Percentiles rank a stretch among this genome's conserved stretches.
phyloP scores from a whole-genome alignment of 768 basidiomycete species.

The Trametes cubensis region DNA sequence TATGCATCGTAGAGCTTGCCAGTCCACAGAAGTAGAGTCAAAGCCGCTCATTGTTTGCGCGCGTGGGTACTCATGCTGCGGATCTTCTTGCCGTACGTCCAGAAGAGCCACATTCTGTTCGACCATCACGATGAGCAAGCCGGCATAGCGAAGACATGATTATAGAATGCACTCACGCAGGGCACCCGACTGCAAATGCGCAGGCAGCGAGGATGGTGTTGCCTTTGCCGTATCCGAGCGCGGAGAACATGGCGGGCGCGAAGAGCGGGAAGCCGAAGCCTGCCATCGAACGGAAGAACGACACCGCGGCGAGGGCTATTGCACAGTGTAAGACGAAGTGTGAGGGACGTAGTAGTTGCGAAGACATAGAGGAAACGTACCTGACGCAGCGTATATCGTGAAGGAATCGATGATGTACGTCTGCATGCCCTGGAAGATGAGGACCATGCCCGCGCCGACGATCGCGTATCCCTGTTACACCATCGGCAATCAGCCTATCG shows the following conservation, averaged over 20 bases:
- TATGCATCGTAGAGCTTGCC: too few species aligned
- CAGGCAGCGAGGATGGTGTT: slow-evolving; percentile 61
- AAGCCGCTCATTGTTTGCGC: not conserved
- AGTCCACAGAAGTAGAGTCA: too few species aligned
- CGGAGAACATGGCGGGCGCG: slow-evolving; percentile 64
- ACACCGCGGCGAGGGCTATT: slow-evolving; percentile 63
- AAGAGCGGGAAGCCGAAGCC: slow-evolving; percentile 80
- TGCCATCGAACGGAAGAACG: slow-evolving; percentile 61
- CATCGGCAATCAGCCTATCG: not conserved
- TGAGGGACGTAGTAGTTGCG: slow-evolving; percentile 43
- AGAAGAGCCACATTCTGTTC: slow-evolving; percentile 43
- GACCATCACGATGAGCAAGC: slow-evolving; percentile 39
- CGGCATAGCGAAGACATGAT: not conserved
- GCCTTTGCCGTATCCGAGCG: slow-evolving; percentile 70
- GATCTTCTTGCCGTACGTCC: slow-evolving; percentile 50
- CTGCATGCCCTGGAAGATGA: slow-evolving; percentile 65
- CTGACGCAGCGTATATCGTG: slow-evolving; percentile 68
- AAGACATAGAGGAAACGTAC: slow-evolving; percentile 55
- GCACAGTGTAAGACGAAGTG: slow-evolving; percentile 17
- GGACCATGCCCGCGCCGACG: slow-evolving; percentile 58
- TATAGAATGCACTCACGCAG: slow-evolving; percentile 40
- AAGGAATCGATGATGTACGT: slow-evolving; percentile 72
- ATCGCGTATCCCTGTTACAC: slow-evolving; percentile 54
- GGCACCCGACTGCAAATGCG: slow-evolving; percentile 58
- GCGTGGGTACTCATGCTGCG: slow-evolving; percentile 34